phyloP scores from a whole-genome alignment of 2,329 filamentous ascomycete genomes.

The Aspergillus vadensis region DNA sequence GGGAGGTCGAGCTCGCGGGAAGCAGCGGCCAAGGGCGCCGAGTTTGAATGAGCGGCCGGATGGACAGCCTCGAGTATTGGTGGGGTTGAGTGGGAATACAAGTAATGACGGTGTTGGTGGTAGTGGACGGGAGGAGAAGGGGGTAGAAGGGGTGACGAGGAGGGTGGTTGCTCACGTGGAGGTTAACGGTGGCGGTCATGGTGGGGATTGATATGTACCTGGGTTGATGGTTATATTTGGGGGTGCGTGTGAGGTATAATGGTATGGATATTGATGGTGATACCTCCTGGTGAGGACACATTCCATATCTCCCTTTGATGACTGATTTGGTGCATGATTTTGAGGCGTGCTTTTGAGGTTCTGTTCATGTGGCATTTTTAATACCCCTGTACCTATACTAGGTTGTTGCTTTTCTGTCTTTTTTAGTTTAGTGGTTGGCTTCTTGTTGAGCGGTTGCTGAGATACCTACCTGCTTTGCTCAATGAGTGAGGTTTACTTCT shows the following conservation, averaged over 20 bases:
- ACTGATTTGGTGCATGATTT: background rate
- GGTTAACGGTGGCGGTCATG: background rate
- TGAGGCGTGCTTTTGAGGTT: background rate
- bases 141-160: conserved; percentile 11
- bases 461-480: too few species aligned
- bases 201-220: background rate
- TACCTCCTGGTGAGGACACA: conserved; percentile 13
- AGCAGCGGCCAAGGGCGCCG: conserved; percentile 62
- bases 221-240: background rate
- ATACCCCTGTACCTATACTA: too few species aligned
- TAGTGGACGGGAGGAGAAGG: conserved; percentile 8
- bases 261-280: background rate
- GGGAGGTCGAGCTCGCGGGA: conserved; percentile 63
- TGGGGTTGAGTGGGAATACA: conserved; percentile 22
- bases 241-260: too few species aligned
- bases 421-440: too few species aligned
- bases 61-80: conserved; percentile 42
- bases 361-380: too few species aligned
- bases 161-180: background rate
- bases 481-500: too few species aligned
- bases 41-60: conserved; percentile 61
- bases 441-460: too few species aligned
- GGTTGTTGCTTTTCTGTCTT: too few species aligned
- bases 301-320: too few species aligned
- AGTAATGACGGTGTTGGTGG: background rate